Conservation (phyloP, 2,329 filamentous ascomycete genomes). For the Fusarium tanahbumbuense region DNA sequence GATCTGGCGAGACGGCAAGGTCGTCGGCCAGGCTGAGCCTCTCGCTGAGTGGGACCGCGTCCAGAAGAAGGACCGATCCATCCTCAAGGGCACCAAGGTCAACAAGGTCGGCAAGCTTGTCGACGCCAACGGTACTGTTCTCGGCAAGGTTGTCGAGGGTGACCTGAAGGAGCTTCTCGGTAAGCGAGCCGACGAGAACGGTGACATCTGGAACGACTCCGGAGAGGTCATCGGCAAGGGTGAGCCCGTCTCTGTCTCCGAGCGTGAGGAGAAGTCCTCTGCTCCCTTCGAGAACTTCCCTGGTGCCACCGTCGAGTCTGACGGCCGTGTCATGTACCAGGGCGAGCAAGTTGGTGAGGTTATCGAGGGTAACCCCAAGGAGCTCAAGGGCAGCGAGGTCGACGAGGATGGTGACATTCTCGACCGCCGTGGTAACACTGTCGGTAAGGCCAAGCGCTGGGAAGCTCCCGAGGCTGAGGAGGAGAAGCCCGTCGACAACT, state of each 20-base stretch:
- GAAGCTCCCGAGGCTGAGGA: conserved; percentile 62
- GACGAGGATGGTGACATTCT: conserved; percentile 77
- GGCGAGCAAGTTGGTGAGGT: conserved; percentile 70
- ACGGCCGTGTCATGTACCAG: conserved; percentile 64
- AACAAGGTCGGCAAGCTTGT: conserved; percentile 71
- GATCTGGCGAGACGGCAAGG: conserved; percentile 73
- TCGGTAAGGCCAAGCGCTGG: conserved; percentile 76
- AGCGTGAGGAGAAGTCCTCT: conserved; percentile 62
- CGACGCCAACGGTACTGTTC: conserved; percentile 62
- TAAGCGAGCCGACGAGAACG: conserved; percentile 72
- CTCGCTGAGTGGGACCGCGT: conserved; percentile 66
- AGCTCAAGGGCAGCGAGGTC: conserved; percentile 72
- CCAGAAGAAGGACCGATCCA: conserved; percentile 52
- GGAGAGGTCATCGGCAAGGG: conserved; percentile 75
- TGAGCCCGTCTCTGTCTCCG: conserved; percentile 67
- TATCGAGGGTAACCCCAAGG: conserved; percentile 72
- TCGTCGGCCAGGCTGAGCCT: conserved; percentile 73
- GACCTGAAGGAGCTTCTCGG: conserved; percentile 72
- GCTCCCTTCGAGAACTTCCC: conserved; percentile 70
- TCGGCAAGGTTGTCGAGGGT: conserved; percentile 74
- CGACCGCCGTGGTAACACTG: conserved; percentile 73
- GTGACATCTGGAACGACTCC: conserved; percentile 76
- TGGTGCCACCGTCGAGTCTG: conserved; percentile 62
- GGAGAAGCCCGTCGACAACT: conserved; percentile 69
- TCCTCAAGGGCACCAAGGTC: conserved; percentile 65